A percentile compares a stretch with the other conserved stretches of the same genome.
Evolutionary conservation across 306 rosid species (phyloP).

Genomic region (Dryas drummondii): DNA sequence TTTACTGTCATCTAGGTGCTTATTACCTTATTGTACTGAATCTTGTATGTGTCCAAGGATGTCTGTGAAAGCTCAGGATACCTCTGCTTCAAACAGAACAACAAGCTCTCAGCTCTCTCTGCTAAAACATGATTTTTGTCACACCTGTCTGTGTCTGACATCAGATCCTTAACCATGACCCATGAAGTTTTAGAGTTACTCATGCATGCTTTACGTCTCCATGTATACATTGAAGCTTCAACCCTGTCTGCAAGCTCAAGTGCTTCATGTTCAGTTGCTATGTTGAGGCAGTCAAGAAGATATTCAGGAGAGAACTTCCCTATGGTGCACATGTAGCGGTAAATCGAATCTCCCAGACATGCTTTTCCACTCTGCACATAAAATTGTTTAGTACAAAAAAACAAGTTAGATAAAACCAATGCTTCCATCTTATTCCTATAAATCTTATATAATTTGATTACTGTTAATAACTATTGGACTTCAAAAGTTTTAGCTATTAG

Average conservation of each 20-base stretch:
- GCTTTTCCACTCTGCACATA: constrained; percentile 74
- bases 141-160: constrained; percentile 55
- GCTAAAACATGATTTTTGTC: constrained; percentile 83
- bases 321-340: constrained; percentile 53
- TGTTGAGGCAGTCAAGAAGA: constrained; percentile 62
- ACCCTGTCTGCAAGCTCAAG: constrained; percentile 80
- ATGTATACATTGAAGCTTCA: constrained; percentile 93
- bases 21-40: constrained; percentile 79
- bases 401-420: not conserved
- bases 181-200: constrained; percentile 87
- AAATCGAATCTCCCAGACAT: constrained; percentile 72
- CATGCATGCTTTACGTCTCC: constrained; percentile 89
- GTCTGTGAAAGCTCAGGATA: constrained; percentile 94
- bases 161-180: constrained; percentile 76
- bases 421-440: not conserved
- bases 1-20: constrained; percentile 1
- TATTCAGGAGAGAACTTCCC: constrained; percentile 73
- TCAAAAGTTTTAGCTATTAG: too few species aligned
- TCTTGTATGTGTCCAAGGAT: constrained; percentile 85
- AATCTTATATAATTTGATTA: not conserved
- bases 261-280: constrained; percentile 88
- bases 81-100: constrained; percentile 80
- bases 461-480: too few species aligned
- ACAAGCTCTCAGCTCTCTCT: constrained; percentile 72
- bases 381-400: not conserved